Conservation (phyloP, 176 grass and related monocot species). For the Bromus sterilis region DNA sequence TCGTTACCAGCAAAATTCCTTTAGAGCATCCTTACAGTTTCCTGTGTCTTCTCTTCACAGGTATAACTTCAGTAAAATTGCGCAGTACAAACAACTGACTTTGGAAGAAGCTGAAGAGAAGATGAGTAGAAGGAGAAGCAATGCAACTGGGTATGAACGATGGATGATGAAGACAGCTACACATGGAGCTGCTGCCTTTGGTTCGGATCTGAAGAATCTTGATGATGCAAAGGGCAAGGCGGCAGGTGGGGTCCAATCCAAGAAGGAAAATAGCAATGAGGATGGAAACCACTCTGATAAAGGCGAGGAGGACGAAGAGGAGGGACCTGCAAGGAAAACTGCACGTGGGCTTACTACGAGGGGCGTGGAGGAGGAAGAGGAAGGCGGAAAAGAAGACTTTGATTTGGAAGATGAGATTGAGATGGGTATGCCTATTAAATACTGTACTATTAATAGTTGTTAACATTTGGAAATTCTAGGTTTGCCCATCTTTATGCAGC, state of each 20-base stretch:
- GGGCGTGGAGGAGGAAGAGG: constrained; percentile 36
- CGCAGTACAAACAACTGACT: constrained; percentile 86
- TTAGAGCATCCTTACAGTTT: background rate
- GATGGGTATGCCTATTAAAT: constrained; percentile 45
- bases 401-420: constrained; percentile 86
- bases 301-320: constrained; percentile 44
- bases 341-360: constrained; percentile 33
- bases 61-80: constrained; percentile 84
- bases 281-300: constrained; percentile 50
- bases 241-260: constrained; percentile 21
- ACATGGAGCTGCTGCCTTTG: constrained; percentile 78
- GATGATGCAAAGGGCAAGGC: constrained; percentile 15
- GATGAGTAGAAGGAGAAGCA: constrained; percentile 64
- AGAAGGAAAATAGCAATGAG: constrained; percentile 46
- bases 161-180: constrained; percentile 85
- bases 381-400: constrained; percentile 54
- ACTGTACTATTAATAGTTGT: background rate
- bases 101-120: constrained; percentile 91
- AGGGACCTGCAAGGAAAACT: constrained; percentile 36
- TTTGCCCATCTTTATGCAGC: background rate
- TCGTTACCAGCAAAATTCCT: background rate
- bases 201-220: constrained; percentile 38
- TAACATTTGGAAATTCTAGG: background rate
- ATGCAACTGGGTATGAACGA: constrained; percentile 70
- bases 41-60: constrained; percentile 19